phyloP scores from a whole-genome alignment of 805 yeast species.

The Metschnikowia kunwiensis region DNA sequence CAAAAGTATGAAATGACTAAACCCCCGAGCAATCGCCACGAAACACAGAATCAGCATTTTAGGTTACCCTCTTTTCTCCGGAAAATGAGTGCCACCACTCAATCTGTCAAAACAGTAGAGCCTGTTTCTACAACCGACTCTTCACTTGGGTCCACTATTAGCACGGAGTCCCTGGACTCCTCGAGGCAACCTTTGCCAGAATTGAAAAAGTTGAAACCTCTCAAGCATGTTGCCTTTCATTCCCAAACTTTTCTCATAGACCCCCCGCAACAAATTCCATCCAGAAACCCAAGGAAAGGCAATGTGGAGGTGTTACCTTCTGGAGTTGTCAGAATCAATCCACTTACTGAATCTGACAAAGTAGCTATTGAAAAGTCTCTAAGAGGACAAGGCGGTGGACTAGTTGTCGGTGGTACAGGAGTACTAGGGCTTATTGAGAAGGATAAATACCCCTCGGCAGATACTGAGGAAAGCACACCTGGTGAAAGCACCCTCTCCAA shows the following conservation, averaged over 20 bases:
- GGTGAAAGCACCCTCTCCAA: constrained; percentile 1
- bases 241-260: constrained; percentile 41
- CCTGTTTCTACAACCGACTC: not conserved
- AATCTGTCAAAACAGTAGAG: constrained; percentile 2
- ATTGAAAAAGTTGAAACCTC: constrained; percentile 32
- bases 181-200: constrained; percentile 20
- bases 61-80: constrained; percentile 31
- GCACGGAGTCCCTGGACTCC: constrained; percentile 3
- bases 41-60: constrained; percentile 4
- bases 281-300: constrained; percentile 77
- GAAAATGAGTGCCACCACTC: constrained; percentile 21
- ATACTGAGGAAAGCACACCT: constrained; percentile 9
- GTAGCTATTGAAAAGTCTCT: constrained; percentile 38
- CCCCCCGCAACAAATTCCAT: constrained; percentile 88
- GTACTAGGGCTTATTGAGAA: constrained; percentile 46
- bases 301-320: constrained; percentile 57
- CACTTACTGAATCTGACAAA: constrained; percentile 53
- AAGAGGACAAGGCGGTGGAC: constrained; percentile 54
- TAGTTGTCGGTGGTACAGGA: constrained; percentile 79
- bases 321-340: constrained; percentile 53
- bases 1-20: not conserved
- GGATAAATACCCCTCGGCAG: not conserved
- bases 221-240: constrained; percentile 44
- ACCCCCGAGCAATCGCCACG: not conserved
- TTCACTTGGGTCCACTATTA: constrained; percentile 1